phyloP scores from a whole-genome alignment of 2,329 filamentous ascomycete species.

The Hymenoscyphus fraxineus region DNA sequence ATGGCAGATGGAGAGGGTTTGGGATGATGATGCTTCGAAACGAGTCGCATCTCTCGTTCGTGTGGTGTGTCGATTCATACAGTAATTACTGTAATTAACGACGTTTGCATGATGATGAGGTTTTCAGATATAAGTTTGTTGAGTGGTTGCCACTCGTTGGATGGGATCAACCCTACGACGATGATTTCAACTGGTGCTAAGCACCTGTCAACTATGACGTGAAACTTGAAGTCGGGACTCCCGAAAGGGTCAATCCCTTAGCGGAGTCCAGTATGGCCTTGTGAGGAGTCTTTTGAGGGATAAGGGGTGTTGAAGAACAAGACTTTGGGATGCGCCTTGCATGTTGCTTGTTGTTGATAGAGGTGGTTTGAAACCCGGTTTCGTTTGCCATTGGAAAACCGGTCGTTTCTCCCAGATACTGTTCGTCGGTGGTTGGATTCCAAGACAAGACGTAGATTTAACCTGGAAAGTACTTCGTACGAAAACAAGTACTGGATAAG shows the following conservation, averaged over 20 bases:
- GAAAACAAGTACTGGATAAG: not conserved
- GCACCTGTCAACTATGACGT: not conserved
- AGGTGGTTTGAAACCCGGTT: not conserved
- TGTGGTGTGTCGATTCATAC: not conserved
- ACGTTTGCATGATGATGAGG: not conserved
- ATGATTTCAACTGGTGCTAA: not conserved
- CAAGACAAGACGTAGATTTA: not conserved
- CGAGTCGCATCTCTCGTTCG: not conserved
- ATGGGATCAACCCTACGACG: not conserved
- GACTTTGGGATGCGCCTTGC: not conserved
- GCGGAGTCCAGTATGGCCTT: not conserved
- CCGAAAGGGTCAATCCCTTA: not conserved
- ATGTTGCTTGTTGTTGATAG: not conserved
- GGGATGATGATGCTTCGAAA: not conserved
- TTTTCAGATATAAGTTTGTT: not conserved
- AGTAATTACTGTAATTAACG: not conserved
- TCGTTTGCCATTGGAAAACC: not conserved
- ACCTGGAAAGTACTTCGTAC: too few species aligned
- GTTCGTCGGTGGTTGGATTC: not conserved
- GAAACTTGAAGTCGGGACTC: not conserved
- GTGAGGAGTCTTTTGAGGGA: not conserved
- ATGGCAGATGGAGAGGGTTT: not conserved
- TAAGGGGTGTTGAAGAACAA: not conserved
- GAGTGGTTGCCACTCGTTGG: not conserved
- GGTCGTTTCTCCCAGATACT: not conserved